Evolutionary conservation across 164 flowering plant genomes (phyloP).

Genomic region (Paratinospora sagittata): DNA sequence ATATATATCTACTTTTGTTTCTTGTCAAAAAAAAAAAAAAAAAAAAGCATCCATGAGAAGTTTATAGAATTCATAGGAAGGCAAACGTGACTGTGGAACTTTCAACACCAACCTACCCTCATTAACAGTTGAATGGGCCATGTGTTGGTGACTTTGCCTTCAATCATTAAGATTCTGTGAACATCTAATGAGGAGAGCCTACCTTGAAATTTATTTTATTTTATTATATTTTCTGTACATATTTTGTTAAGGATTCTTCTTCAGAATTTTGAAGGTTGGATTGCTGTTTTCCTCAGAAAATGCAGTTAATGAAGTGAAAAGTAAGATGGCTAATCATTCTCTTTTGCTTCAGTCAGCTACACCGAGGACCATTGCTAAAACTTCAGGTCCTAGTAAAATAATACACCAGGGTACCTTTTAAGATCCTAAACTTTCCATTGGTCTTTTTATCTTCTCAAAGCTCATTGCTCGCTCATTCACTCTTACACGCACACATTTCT

Average conservation of each 20-base stretch:
- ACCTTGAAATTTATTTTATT: too few relatives aligned
- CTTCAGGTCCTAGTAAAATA: neutral
- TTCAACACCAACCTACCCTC: neutral
- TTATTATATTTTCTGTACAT: too few relatives aligned
- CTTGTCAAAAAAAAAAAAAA: neutral
- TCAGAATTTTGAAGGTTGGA: neutral
- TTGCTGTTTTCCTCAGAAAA: neutral
- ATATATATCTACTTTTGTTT: too few relatives aligned
- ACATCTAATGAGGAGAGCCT: neutral
- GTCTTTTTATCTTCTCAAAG: neutral
- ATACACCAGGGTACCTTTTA: neutral
- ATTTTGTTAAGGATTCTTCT: too few relatives aligned
- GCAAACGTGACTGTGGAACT: neutral
- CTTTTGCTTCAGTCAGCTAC: neutral
- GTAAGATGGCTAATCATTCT: too few relatives aligned
- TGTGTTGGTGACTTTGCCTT: neutral
- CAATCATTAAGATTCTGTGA: neutral
- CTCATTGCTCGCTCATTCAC: too few relatives aligned
- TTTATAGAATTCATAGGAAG: neutral
- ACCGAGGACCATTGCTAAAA: neutral
- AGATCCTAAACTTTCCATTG: neutral
- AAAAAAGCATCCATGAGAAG: neutral
- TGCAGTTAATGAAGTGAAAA: neutral
- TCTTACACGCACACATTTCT: too few relatives aligned
- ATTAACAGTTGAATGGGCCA: neutral